Conservation (phyloP, 441 rosid genomes). For the Populus hybrid region DNA sequence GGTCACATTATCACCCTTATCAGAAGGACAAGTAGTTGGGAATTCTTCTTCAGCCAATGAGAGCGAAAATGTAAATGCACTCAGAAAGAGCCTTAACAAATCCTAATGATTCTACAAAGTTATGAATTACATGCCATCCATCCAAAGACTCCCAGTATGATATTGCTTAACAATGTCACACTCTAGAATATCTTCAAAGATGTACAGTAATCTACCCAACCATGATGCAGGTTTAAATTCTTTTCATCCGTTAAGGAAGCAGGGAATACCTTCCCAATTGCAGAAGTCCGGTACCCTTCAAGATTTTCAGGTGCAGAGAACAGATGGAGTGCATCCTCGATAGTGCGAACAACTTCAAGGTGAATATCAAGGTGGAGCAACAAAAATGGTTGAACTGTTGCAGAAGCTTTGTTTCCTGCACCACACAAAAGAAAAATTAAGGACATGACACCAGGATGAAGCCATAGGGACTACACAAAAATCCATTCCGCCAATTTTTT, state of each 20-base stretch:
- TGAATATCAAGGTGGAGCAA: conserved; percentile 87
- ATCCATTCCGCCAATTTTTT: background rate
- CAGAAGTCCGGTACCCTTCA: conserved; percentile 82
- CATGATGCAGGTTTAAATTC: background rate
- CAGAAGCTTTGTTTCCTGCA: conserved; percentile 80
- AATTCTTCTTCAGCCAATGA: background rate
- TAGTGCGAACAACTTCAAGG: conserved; percentile 61
- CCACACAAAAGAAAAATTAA: conserved; percentile 1
- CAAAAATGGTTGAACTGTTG: conserved; percentile 81
- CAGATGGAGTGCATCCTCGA: conserved; percentile 84
- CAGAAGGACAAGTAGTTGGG: background rate
- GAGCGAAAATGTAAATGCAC: background rate
- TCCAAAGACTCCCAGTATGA: background rate
- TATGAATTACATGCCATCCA: background rate
- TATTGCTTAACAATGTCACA: background rate
- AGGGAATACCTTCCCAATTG: conserved; percentile 66
- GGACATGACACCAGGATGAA: background rate
- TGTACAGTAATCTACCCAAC: background rate
- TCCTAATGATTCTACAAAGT: background rate
- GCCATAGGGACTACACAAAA: background rate
- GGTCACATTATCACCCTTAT: background rate
- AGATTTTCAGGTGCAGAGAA: conserved; percentile 79
- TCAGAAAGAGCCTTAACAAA: background rate
- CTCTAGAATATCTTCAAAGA: background rate
- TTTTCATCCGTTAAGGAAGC: background rate